Evolutionary conservation across 129 eudicot genomes (phyloP).

Genomic region (Pittosporum tobira): DNA sequence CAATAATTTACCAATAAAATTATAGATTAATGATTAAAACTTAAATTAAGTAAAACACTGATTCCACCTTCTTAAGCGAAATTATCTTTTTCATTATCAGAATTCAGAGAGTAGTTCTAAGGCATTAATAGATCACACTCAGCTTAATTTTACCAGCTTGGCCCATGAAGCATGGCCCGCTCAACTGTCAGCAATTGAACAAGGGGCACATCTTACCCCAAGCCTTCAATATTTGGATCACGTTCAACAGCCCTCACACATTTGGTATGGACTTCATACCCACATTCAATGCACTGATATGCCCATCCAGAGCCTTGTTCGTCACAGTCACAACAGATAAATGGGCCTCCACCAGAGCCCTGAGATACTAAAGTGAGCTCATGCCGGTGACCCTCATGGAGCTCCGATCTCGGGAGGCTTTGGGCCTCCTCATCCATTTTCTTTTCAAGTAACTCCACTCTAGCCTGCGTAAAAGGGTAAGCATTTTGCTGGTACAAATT

Average conservation of each 20-base stretch:
- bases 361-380: constrained; percentile 68
- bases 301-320: constrained; percentile 94
- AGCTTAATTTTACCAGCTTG: background rate
- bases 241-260: constrained; percentile 47
- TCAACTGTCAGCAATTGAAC: background rate
- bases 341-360: constrained; percentile 76
- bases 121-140: background rate
- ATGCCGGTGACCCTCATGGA: constrained; percentile 61
- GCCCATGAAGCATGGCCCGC: background rate
- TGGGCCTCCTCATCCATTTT: constrained; percentile 65
- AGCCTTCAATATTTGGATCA: background rate
- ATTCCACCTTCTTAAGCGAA: no score
- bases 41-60: no score
- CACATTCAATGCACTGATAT: constrained; percentile 71
- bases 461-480: constrained; percentile 57
- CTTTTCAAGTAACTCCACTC: constrained; percentile 44
- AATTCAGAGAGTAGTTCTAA: no score
- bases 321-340: constrained; percentile 75
- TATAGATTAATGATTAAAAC: no score
- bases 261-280: constrained; percentile 86
- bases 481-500: constrained; percentile 67
- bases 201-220: background rate
- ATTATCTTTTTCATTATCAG: no score
- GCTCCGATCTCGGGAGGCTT: constrained; percentile 40
- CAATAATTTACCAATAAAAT: no score